A percentile compares a stretch with the other conserved stretches of the same genome.
These are phyloP conservation scores for Bryoerythrophyllum caledonicum DNA, from an alignment of 225 moss, liverwort and hornwort species.

Conservation along the genomic window DNA sequence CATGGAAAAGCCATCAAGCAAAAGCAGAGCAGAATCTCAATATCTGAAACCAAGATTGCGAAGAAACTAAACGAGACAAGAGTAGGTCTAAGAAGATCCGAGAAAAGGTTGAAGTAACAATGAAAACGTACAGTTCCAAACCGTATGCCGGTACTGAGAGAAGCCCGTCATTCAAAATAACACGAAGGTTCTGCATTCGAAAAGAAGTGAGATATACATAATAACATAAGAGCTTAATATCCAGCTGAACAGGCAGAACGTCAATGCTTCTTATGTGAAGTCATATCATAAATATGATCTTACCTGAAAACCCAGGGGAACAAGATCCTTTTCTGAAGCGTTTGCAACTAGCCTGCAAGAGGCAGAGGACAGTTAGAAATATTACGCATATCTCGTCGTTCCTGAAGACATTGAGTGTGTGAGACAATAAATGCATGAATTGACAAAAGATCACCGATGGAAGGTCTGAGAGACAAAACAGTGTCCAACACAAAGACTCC, in stretches of 20 bases:
- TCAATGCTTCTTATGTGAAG: neutral
- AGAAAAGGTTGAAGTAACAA: neutral
- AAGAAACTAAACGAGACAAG: slow-evolving; percentile 1
- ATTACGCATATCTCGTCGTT: neutral
- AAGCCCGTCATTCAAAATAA: slow-evolving; percentile 96
- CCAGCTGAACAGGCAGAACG: neutral
- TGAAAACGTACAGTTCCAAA: slow-evolving; percentile 64
- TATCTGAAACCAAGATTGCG: neutral
- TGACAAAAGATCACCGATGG: slow-evolving; percentile 14
- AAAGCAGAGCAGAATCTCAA: neutral
- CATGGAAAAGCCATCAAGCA: neutral
- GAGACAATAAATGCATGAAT: slow-evolving; percentile 8
- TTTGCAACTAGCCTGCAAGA: slow-evolving; percentile 72
- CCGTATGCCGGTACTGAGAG: slow-evolving; percentile 84
- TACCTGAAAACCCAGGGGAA: slow-evolving; percentile 90
- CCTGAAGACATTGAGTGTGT: neutral
- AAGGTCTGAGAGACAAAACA: slow-evolving; percentile 8
- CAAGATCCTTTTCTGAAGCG: slow-evolving; percentile 90
- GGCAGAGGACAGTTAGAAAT: slow-evolving; percentile 27
- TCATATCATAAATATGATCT: slow-evolving; percentile 8
- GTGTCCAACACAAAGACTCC: neutral
- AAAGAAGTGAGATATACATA: slow-evolving; percentile 21
- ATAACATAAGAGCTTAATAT: neutral
- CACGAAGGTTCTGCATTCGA: slow-evolving; percentile 74
- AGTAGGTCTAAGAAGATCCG: neutral